Percentiles rank a stretch among this genome's conserved stretches.
These are phyloP conservation scores for Penicillium sp. DNA, from an alignment of 2,329 filamentous ascomycete species.

Conservation along the genomic window DNA sequence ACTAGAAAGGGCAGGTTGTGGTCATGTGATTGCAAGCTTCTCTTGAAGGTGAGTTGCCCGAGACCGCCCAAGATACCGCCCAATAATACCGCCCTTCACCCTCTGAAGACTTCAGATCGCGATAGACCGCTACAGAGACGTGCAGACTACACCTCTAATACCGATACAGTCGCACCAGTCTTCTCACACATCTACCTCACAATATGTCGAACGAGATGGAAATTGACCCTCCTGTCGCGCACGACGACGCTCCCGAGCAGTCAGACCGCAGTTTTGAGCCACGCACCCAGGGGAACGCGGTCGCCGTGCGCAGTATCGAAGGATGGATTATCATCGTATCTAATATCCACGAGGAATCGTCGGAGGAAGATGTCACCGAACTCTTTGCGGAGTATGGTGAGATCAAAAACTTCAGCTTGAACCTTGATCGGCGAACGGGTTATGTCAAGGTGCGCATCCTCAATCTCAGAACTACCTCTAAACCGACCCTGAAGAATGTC, in stretches of 20 bases:
- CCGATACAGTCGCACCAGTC: constrained; percentile 52
- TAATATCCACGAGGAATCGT: constrained; percentile 67
- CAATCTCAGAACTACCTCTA: neutral
- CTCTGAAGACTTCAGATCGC: constrained; percentile 4
- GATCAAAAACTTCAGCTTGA: constrained; percentile 66
- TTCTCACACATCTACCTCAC: constrained; percentile 44
- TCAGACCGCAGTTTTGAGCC: constrained; percentile 38
- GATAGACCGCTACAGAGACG: neutral
- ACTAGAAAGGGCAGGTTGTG: neutral
- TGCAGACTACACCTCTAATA: constrained; percentile 24
- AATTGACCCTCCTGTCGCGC: constrained; percentile 40
- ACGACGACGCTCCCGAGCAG: constrained; percentile 33
- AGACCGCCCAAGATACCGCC: neutral
- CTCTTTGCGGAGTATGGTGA: constrained; percentile 65
- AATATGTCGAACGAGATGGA: constrained; percentile 48
- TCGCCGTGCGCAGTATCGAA: constrained; percentile 65
- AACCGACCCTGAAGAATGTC: neutral
- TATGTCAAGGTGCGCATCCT: constrained; percentile 60
- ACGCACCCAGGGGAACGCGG: constrained; percentile 45
- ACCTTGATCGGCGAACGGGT: constrained; percentile 63
- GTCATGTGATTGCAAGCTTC: constrained; percentile 7
- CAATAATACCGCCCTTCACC: neutral
- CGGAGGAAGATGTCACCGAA: constrained; percentile 65
- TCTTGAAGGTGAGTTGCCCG: neutral
- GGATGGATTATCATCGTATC: constrained; percentile 68